Evolutionary conservation across 129 eudicot genomes (phyloP).

Genomic region (Centella asiatica): DNA sequence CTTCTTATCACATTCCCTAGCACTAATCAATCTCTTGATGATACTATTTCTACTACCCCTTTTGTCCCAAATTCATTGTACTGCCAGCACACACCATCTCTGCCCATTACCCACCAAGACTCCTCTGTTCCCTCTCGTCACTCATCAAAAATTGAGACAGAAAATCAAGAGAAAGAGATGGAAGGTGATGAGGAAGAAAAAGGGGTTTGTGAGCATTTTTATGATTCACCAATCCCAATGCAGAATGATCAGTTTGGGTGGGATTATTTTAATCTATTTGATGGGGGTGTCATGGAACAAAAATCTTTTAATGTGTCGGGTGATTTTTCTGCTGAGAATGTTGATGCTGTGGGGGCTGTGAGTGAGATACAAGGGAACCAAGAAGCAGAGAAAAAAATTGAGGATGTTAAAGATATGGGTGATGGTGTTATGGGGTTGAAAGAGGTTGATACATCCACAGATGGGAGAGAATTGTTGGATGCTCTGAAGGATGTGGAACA

Average conservation of each 20-base stretch:
- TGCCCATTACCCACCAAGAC: constrained; percentile 6
- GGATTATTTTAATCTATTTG: constrained; percentile 41
- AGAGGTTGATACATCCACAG: constrained; percentile 1
- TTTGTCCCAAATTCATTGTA: not conserved
- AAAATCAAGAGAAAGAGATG: constrained; percentile 1
- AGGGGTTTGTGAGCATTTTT: constrained; percentile 39
- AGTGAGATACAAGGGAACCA: constrained; percentile 11
- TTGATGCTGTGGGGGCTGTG: constrained; percentile 14
- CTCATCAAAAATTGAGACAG: not conserved
- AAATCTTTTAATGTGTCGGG: constrained; percentile 2
- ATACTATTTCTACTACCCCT: too few species aligned
- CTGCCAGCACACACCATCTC: not conserved
- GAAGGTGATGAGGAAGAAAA: constrained; percentile 14
- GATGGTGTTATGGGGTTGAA: constrained; percentile 13
- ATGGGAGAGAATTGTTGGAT: constrained; percentile 42
- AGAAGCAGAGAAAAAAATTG: constrained; percentile 14
- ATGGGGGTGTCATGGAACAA: not conserved
- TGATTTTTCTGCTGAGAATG: not conserved
- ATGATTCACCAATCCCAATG: constrained; percentile 11
- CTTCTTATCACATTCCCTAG: constrained; percentile 30
- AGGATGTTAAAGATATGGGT: not conserved
- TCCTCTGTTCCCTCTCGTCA: constrained; percentile 1
- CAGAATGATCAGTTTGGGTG: constrained; percentile 29
- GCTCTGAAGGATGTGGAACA: constrained; percentile 53
- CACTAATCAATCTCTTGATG: too few species aligned